Conservation (phyloP, 495 filamentous ascomycete species). For the Mycothermus thermophilus region DNA sequence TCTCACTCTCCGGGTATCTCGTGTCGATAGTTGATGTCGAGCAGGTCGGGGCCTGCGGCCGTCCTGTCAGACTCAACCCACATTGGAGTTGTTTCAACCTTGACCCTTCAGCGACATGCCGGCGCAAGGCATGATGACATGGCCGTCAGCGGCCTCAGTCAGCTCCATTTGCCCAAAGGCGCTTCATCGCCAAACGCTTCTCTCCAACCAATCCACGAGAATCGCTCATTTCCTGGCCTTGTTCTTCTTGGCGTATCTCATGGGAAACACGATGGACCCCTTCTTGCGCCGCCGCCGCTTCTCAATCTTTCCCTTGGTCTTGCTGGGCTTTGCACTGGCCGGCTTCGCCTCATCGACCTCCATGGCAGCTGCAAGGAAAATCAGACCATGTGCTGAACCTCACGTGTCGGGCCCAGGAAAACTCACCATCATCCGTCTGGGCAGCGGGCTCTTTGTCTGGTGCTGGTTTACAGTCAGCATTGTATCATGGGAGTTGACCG, state of each 20-base stretch:
- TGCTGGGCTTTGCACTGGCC: slow-evolving; percentile 15
- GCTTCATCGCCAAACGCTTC: no score
- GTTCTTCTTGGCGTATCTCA: slow-evolving; percentile 31
- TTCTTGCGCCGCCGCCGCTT: slow-evolving; percentile 35
- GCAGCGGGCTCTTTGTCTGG: slow-evolving; percentile 11
- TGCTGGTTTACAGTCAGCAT: slow-evolving; percentile 3
- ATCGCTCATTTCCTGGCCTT: slow-evolving; percentile 27
- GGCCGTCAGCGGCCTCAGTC: no score
- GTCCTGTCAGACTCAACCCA: no score
- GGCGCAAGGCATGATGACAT: no score
- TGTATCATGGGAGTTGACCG: neutral
- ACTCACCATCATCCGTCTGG: slow-evolving; percentile 25
- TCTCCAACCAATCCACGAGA: no score
- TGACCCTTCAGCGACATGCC: no score
- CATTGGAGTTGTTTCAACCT: no score
- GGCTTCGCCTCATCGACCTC: slow-evolving; percentile 32
- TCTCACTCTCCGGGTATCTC: no score
- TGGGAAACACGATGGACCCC: slow-evolving; percentile 39
- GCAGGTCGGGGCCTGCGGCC: no score
- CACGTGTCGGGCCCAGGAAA: no score
- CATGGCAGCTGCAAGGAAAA: slow-evolving; percentile 22
- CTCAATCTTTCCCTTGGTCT: slow-evolving; percentile 26
- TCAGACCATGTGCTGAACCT: neutral
- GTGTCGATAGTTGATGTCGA: no score
- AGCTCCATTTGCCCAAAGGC: no score